Evolutionary conservation across 768 basidiomycete species (phyloP), one percentile per base, ranked within the genome.

Genomic region (Tricholoma matsutake): DNA sequence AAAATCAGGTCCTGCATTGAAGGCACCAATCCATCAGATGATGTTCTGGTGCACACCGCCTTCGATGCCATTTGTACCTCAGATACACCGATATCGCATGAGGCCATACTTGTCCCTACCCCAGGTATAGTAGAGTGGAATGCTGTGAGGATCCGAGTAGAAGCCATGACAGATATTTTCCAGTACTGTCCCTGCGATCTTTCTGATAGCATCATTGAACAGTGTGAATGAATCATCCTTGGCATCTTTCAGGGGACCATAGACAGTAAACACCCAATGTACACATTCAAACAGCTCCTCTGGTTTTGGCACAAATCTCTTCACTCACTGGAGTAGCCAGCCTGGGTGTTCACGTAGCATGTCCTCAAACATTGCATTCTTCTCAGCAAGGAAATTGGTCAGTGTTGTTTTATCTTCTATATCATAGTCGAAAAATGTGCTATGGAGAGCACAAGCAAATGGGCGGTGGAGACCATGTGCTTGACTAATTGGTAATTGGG

Each of bases 11-110:
- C 25, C 32, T 28, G 54, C 32, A 34, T 34, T 55, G 54, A 55
- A 34, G 54, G 29, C 54, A 31, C 54, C 54, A 55, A 55, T 34
- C 32, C 32, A 55, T 55, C 34, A 16, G 54, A 55, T 55, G 54
- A 55, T 55, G 32, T 34, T 55, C 54, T 55, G 54, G 32, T 55
- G 54, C 18, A 55, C 54, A 31, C 54, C 54, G 3, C 54, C 54
- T 55, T 55, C 34, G 4, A 39, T 39, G 14, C 37, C 37, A 20
- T 43, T 43, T 18, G 41, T 43, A 20, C 41, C 41, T 7, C 41
- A 6, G 41, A 43, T 20, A 6, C 41, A 43, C 6, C 18, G 7
- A 20, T 43, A 43, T 20, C 41, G 1, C n/a, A 20, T 20, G 1
- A 43, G 41, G 18, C 18, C 41, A 43, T 43, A 18, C 10, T 43